These are phyloP conservation scores for Truncatella angustata DNA, from an alignment of 2,329 filamentous ascomycete genomes.

Conservation along the genomic window DNA sequence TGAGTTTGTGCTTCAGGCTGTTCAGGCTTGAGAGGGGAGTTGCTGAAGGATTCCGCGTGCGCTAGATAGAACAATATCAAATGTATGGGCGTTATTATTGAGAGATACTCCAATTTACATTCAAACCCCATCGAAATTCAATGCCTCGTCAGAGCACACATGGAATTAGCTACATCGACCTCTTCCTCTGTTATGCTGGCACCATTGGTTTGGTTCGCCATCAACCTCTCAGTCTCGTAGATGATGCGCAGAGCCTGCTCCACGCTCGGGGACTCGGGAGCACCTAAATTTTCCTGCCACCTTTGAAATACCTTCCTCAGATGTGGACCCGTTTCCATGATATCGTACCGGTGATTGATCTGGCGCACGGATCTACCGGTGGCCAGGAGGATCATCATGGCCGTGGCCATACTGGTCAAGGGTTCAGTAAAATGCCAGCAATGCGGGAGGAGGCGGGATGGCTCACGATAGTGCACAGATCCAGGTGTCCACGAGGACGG, in stretches of 20 bases:
- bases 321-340: slow-evolving; percentile 38
- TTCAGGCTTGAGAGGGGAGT: neutral
- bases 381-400: slow-evolving; percentile 47
- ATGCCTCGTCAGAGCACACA: slow-evolving; percentile 11
- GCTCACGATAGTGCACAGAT: slow-evolving; percentile 52
- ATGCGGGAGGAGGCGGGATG: neutral
- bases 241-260: slow-evolving; percentile 46
- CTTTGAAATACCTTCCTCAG: slow-evolving; percentile 35
- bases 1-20: slow-evolving; percentile 36
- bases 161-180: slow-evolving; percentile 11
- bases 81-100: no score
- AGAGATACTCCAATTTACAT: no score
- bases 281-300: slow-evolving; percentile 41
- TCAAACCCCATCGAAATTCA: no score
- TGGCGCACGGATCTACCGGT: slow-evolving; percentile 39
- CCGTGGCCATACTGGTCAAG: slow-evolving; percentile 41
- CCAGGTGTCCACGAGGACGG: slow-evolving; percentile 52
- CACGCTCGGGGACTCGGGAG: slow-evolving; percentile 42
- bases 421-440: neutral
- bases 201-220: slow-evolving; percentile 19
- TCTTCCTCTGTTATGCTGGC: slow-evolving; percentile 12
- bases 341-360: slow-evolving; percentile 33
- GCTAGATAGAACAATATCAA: no score
- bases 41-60: no score
- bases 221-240: slow-evolving; percentile 40